phyloP scores from a whole-genome alignment of 179 eudicot species.

The Silene vulgaris region DNA sequence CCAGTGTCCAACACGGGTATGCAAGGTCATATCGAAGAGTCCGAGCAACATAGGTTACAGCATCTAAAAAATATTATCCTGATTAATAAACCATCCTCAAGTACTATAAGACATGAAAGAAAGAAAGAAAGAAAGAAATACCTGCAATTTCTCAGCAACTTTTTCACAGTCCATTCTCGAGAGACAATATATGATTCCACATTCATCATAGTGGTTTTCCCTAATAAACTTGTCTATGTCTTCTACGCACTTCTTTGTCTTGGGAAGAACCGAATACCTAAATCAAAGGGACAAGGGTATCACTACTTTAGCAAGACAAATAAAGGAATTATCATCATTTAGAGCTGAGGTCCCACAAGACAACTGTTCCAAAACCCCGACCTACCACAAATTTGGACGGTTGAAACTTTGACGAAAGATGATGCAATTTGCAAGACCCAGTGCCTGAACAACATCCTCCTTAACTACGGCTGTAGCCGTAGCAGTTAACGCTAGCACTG shows the following conservation, averaged over 20 bases:
- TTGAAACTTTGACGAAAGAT: slow-evolving; percentile 95
- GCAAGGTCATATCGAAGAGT: too few relatives aligned
- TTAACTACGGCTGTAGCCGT: slow-evolving; percentile 95
- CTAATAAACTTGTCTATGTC: slow-evolving; percentile 75
- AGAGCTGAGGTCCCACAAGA: not conserved
- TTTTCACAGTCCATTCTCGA: slow-evolving; percentile 97
- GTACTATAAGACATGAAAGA: slow-evolving; percentile 13
- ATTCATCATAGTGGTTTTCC: slow-evolving; percentile 73
- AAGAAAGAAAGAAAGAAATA: slow-evolving; percentile 33
- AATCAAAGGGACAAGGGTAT: slow-evolving; percentile 20
- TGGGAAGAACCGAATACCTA: slow-evolving; percentile 89
- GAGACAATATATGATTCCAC: slow-evolving; percentile 94
- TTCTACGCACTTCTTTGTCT: slow-evolving; percentile 89
- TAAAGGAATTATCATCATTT: not conserved
- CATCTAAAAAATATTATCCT: not conserved
- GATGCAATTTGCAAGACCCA: slow-evolving; percentile 88
- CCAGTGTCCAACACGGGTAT: too few relatives aligned
- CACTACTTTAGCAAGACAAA: slow-evolving; percentile 13
- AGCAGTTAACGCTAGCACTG: slow-evolving; percentile 94
- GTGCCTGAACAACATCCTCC: slow-evolving; percentile 99
- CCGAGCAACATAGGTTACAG: not conserved
- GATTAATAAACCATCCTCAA: not conserved
- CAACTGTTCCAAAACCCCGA: not conserved
- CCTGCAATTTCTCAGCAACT: slow-evolving; percentile 92
- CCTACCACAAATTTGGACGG: slow-evolving; percentile 85